Base-by-base conservation (phyloP, 2,329 filamentous ascomycete species). In the Eurotiales sp. region DNA sequence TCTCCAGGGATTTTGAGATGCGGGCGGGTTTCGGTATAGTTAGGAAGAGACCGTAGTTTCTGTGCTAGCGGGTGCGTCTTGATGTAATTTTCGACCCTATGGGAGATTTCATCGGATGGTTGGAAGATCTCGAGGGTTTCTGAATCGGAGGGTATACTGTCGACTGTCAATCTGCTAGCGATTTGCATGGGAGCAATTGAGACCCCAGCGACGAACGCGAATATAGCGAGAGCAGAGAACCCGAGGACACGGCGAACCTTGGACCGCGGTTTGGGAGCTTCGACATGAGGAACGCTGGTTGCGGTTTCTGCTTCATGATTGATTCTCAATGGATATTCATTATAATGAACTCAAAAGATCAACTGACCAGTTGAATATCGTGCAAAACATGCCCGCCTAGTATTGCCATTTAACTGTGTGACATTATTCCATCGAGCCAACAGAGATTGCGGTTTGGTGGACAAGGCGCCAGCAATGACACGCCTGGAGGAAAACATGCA, bases 1-100 rank as follows among this genome's bases (percentile, higher is more conserved):
- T 77, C 70, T 22, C 77, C 75, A 0, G 92, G 90, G 64, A 96
- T 87, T 71, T 91, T 93, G 66, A 96, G 75, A 66, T 96, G 90
- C 10, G 92, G 92, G 36, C 93, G 82, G 29, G 86, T 86, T 68
- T 95, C 90, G 29, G 75, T 79, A 68, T 86, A 87, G 22, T 81
- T 80, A 1, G 83, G 75, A 60, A 87, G 78, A 15, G 71, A 70
- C 42, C 91, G 85, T 45, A 97, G 76, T 37, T 80, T 75, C n/a
- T 77, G 67, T 4, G 86, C 79, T n/a, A 95, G 67, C 1, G 89
- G 86, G 72, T 93, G 90, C 41, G 77, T 80, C 63, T 84, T 81
- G 68, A 97, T 89, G 63, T 82, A 80, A 8, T 82, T 76, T 58
- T 96, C 86, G 61, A 95, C 82, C 56, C 81, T 78, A 56, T 66